These are phyloP conservation scores for Tothia fuscella DNA, from an alignment of 2,329 filamentous ascomycete species.

Conservation along the genomic window DNA sequence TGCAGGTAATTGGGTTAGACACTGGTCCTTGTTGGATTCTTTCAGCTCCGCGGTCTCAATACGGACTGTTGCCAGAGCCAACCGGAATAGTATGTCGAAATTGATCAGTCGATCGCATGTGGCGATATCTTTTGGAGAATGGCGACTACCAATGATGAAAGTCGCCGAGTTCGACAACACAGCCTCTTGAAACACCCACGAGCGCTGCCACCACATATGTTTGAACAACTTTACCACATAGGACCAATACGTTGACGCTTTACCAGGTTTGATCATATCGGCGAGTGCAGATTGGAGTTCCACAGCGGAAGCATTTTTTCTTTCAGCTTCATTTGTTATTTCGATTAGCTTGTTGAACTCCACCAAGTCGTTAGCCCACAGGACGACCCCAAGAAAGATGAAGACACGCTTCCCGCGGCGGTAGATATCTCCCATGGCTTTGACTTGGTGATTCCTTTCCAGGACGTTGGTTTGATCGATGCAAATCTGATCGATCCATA, in stretches of 20 bases:
- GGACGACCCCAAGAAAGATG: not conserved
- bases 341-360: constrained; percentile 6
- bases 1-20: constrained; percentile 5
- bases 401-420: not conserved
- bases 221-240: constrained; percentile 3
- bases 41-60: constrained; percentile 4
- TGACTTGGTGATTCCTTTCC: constrained; percentile 10
- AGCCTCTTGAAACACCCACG: constrained; percentile 25
- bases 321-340: constrained; percentile 1
- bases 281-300: constrained; percentile 4
- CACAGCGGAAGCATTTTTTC: constrained; percentile 4
- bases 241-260: constrained; percentile 7
- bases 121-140: no score
- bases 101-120: constrained; percentile 7
- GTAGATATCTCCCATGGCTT: constrained; percentile 11
- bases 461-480: constrained; percentile 9
- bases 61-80: constrained; percentile 6
- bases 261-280: constrained; percentile 5
- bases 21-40: not conserved
- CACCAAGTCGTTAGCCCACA: not conserved
- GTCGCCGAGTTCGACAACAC: constrained; percentile 14
- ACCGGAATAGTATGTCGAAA: constrained; percentile 3
- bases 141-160: constrained; percentile 9
- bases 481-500: constrained; percentile 11
- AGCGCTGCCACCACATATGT: constrained; percentile 13